Conservation (phyloP, 192 early-diverging fungal species). For the Rhizophlyctis rosea region DNA sequence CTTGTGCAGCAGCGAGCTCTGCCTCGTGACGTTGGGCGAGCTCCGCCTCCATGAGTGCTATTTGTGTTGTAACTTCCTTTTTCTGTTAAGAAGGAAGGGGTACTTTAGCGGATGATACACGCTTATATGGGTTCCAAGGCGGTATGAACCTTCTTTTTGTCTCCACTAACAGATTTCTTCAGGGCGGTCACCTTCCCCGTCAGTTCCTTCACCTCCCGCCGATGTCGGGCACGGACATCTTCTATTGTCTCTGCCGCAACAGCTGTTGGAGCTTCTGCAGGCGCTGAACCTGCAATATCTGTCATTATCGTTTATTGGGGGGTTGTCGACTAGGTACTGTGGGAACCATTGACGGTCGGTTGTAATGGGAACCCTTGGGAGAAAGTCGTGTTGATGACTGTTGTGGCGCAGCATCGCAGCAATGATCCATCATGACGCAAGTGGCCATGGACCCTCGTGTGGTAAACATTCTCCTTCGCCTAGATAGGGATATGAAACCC, state of each 20-base stretch:
- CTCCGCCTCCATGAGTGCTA: constrained; percentile 64
- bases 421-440: too few species aligned
- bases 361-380: too few species aligned
- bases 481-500: too few species aligned
- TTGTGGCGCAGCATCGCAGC: too few species aligned
- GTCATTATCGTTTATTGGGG: too few species aligned
- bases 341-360: too few species aligned
- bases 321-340: too few species aligned
- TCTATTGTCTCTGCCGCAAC: constrained; percentile 48
- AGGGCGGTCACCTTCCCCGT: constrained; percentile 62
- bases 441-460: too few species aligned
- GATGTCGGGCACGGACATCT: constrained; percentile 68
- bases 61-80: constrained; percentile 74
- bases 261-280: too few species aligned
- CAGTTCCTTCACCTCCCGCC: constrained; percentile 74
- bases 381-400: too few species aligned
- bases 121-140: not conserved
- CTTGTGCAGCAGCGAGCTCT: constrained; percentile 34
- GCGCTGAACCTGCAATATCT: too few species aligned
- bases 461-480: too few species aligned
- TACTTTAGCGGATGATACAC: not conserved
- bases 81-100: constrained; percentile 64
- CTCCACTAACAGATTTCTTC: constrained; percentile 75
- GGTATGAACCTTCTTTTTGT: constrained; percentile 60
- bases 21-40: constrained; percentile 59